Evolutionary conservation across 2,329 filamentous ascomycete species (phyloP).

Genomic region (Myriosclerotinia curreyana): DNA sequence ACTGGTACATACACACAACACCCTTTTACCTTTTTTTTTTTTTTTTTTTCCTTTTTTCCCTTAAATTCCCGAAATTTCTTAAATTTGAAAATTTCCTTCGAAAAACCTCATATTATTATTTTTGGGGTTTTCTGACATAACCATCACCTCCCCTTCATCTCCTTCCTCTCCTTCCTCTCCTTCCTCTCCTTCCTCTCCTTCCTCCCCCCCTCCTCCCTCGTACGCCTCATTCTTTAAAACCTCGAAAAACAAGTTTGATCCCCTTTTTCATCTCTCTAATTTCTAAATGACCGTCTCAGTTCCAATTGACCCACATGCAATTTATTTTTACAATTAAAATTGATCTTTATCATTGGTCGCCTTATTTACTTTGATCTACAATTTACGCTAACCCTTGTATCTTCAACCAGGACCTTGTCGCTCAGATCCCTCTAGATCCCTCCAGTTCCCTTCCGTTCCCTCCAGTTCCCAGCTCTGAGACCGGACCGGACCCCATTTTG

Average conservation of each 20-base stretch:
- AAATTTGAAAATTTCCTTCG: conserved; percentile 8
- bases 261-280: conserved; percentile 4
- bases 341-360: conserved; percentile 28
- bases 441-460: no score
- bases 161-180: no score
- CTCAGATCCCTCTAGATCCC: conserved; percentile 13
- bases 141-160: neutral
- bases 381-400: conserved; percentile 17
- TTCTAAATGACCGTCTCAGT: conserved; percentile 1
- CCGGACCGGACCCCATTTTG: conserved; percentile 20
- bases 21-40: no score
- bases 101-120: conserved; percentile 6
- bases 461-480: conserved; percentile 16
- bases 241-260: conserved; percentile 18
- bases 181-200: no score
- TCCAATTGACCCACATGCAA: conserved; percentile 13
- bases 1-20: no score
- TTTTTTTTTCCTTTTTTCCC: neutral
- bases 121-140: neutral
- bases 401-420: conserved; percentile 8
- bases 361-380: conserved; percentile 20
- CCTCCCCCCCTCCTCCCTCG: no score
- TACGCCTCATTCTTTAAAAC: conserved; percentile 1
- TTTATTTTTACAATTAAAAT: conserved; percentile 13
- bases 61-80: neutral